phyloP scores from a whole-genome alignment of 805 yeast genomes.

The Metschnikowia borealis region DNA sequence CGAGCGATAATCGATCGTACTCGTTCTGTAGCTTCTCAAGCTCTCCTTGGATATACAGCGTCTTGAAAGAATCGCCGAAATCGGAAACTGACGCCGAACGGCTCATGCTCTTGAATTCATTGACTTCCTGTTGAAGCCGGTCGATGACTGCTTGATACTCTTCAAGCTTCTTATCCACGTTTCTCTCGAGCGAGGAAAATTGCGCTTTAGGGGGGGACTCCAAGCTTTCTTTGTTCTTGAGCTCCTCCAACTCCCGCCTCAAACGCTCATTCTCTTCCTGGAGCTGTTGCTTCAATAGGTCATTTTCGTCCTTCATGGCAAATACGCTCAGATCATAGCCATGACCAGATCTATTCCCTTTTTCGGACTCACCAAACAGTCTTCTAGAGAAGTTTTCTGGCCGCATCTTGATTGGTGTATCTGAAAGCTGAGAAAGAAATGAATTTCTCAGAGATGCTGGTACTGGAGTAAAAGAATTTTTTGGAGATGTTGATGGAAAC shows the following conservation, averaged over 20 bases:
- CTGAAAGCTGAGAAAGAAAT: background rate
- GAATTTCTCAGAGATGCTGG: background rate
- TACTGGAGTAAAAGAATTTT: background rate
- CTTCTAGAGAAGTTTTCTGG: background rate
- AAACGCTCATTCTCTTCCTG: too few relatives aligned
- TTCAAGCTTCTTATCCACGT: constrained; percentile 24
- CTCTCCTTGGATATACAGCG: constrained; percentile 1
- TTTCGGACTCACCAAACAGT: background rate
- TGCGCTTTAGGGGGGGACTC: background rate
- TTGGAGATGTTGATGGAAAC: background rate
- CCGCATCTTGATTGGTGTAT: background rate
- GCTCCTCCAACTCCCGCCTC: background rate
- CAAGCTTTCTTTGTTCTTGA: background rate
- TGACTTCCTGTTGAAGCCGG: constrained; percentile 29
- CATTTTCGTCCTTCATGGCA: background rate
- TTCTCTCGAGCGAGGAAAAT: background rate
- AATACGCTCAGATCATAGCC: background rate
- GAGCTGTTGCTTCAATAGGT: background rate
- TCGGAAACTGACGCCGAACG: constrained; percentile 11
- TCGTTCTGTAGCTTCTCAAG: constrained; percentile 15
- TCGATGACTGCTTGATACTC: constrained; percentile 31
- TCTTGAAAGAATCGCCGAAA: background rate
- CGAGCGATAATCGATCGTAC: constrained; percentile 9
- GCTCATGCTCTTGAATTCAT: constrained; percentile 22
- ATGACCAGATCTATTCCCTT: background rate